These are phyloP conservation scores for Oemleria cerasiformis DNA, from an alignment of 306 rosid species.

Conservation along the genomic window DNA sequence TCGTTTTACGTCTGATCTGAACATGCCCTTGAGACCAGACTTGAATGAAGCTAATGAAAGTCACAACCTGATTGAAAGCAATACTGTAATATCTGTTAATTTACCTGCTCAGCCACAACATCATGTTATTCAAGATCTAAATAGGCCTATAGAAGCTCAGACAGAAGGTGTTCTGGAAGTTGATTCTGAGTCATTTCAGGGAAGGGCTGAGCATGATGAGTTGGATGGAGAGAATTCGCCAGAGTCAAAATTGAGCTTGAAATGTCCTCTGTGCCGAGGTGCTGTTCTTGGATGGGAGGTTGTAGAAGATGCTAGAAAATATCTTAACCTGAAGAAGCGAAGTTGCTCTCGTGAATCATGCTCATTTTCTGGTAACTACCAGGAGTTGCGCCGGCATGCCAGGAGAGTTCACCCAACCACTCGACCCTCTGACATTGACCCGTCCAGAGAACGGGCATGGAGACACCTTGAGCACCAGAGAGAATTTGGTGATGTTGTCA, in stretches of 20 bases:
- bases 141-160: conserved; percentile 55
- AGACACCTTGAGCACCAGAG: conserved; percentile 75
- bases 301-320: conserved; percentile 75
- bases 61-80: conserved; percentile 61
- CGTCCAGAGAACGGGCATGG: conserved; percentile 83
- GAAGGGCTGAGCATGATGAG: conserved; percentile 60
- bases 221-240: conserved; percentile 58
- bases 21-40: conserved; percentile 51
- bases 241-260: conserved; percentile 55
- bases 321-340: conserved; percentile 83
- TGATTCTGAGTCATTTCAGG: conserved; percentile 73
- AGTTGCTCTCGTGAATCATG: conserved; percentile 87
- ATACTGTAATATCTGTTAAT: conserved; percentile 58
- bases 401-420: conserved; percentile 82
- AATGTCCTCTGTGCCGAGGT: conserved; percentile 88
- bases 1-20: conserved; percentile 57
- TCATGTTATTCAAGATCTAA: conserved; percentile 60
- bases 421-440: conserved; percentile 72
- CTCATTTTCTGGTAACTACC: conserved; percentile 78
- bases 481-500: conserved; percentile 84
- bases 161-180: conserved; percentile 58
- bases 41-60: conserved; percentile 60
- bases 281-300: conserved; percentile 77
- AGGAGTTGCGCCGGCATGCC: conserved; percentile 86
- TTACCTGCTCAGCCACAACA: conserved; percentile 58